Conservation (phyloP, 805 yeast genomes). For the Candida pseudofarinosa region DNA sequence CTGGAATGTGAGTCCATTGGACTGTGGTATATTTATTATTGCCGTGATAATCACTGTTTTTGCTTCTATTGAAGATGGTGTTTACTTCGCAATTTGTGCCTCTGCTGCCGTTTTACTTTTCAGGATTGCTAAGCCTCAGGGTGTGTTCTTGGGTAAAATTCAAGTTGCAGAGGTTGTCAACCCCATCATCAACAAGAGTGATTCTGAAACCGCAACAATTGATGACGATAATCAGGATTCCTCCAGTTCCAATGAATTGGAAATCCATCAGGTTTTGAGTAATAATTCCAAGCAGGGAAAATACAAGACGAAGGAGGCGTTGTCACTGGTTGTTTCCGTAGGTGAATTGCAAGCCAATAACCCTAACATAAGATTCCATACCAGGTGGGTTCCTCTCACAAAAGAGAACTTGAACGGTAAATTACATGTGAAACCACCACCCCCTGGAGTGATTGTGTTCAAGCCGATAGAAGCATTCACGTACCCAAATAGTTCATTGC, state of each 20-base stretch:
- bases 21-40: slow-evolving; percentile 64
- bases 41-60: slow-evolving; percentile 76
- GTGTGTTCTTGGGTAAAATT: slow-evolving; percentile 77
- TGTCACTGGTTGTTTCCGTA: slow-evolving; percentile 13
- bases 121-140: slow-evolving; percentile 75
- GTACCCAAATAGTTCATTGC: slow-evolving; percentile 76
- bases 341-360: slow-evolving; percentile 20
- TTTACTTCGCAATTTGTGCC: slow-evolving; percentile 86
- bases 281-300: slow-evolving; percentile 20
- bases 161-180: slow-evolving; percentile 67
- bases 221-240: slow-evolving; percentile 4
- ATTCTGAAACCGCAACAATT: slow-evolving; percentile 9
- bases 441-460: slow-evolving; percentile 86
- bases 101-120: slow-evolving; percentile 71
- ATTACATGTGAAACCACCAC: slow-evolving; percentile 67
- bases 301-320: slow-evolving; percentile 14
- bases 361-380: slow-evolving; percentile 43
- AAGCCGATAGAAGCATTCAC: slow-evolving; percentile 78
- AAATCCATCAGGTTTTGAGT: slow-evolving; percentile 42
- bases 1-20: slow-evolving; percentile 73
- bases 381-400: slow-evolving; percentile 67
- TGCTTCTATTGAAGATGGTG: slow-evolving; percentile 79
- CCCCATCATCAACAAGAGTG: slow-evolving; percentile 42
- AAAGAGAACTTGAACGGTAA: slow-evolving; percentile 50
- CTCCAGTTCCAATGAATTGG: slow-evolving; percentile 27